Evolutionary conservation across 2,329 filamentous ascomycete species (phyloP), one percentile per base, ranked within the genome.

Genomic region (Microcyclosporella mali): DNA sequence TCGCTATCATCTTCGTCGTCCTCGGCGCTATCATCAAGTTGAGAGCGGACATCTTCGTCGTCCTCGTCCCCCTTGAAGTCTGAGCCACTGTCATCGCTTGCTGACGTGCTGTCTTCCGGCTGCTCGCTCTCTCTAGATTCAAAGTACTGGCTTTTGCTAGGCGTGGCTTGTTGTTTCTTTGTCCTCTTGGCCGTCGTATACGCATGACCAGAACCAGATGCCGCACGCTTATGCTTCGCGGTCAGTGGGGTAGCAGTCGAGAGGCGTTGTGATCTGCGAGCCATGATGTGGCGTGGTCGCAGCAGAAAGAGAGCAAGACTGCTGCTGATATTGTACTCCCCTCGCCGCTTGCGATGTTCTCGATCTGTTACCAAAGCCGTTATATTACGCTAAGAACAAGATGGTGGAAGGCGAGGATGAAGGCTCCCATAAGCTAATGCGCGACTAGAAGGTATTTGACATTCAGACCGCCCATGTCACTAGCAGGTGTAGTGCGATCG

Each of bases 71-170:
- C 59, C 17, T 62, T 59, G 33, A 64, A 63, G n/a, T 65, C 58
- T 12, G 61, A 56, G 12, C 45, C 49, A 9, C 59, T 52, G 1
- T 58, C 57, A 7, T 52, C 51, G 21, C 21, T 9, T 14, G 43
- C 40, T 10, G 43, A 42, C 16, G 50, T 42, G 6, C 44, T 29
- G n/a, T 34, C 29, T 3, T 60, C 58, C 12, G 57, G 60, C 7
- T 60, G 59, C 25, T 56, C 54, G 41, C 66, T 60, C 15, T 62
- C 59, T 3, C 60, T 57, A 10, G 56, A 59, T 6, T 60, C 58
- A 46, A 76, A 77, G 53, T 75, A 74, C 53, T 70, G 71, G 61
- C 72, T 75, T 56, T 69, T 73, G 46, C 65, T 72, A 4, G 69
- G 57, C 9, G 71, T 73, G 10, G 52, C 41, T 11, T 52, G 49